Evolutionary conservation across 139 green algal genomes (phyloP).

Genomic region (Chloropicon primus): DNA sequence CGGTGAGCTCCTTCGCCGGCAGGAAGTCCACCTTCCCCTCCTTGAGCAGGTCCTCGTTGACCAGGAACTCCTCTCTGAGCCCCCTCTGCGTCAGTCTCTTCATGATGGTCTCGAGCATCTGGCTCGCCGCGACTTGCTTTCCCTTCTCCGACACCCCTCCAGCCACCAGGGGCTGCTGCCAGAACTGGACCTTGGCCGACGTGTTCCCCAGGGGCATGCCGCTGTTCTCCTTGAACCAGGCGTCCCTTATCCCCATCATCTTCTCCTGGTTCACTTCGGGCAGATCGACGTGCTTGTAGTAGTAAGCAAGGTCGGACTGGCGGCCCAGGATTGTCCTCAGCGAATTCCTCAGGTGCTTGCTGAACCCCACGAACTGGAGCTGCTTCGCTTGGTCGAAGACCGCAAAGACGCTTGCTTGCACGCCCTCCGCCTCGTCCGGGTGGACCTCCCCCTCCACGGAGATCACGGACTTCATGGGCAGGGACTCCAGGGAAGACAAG

Average conservation of each 20-base stretch:
- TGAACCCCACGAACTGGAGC: slow-evolving; percentile 87
- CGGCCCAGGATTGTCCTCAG: slow-evolving; percentile 62
- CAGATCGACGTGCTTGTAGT: slow-evolving; percentile 53
- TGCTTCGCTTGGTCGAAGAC: slow-evolving; percentile 63
- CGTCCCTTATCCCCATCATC: slow-evolving; percentile 49
- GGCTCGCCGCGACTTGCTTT: background rate
- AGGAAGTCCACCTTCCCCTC: slow-evolving; percentile 5
- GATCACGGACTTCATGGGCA: background rate
- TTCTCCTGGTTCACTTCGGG: slow-evolving; percentile 48
- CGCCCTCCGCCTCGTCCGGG: slow-evolving; percentile 19
- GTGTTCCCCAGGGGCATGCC: slow-evolving; percentile 60
- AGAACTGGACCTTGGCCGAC: background rate
- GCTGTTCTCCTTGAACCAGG: slow-evolving; percentile 45
- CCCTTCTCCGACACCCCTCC: background rate
- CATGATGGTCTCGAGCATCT: background rate
- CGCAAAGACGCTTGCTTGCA: slow-evolving; percentile 60
- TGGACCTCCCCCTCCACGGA: background rate
- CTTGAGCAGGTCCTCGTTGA: background rate
- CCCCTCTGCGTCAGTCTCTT: background rate
- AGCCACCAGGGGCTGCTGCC: background rate
- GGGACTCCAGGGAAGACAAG: background rate
- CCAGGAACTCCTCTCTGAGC: background rate
- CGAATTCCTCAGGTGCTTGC: slow-evolving; percentile 55
- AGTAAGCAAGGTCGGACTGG: slow-evolving; percentile 64
- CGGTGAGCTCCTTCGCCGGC: background rate